A percentile compares a stretch with the other conserved stretches of the same genome.
phyloP scores from a whole-genome alignment of 352 stramenopile genomes.

The Phytophthora podocarpi region DNA sequence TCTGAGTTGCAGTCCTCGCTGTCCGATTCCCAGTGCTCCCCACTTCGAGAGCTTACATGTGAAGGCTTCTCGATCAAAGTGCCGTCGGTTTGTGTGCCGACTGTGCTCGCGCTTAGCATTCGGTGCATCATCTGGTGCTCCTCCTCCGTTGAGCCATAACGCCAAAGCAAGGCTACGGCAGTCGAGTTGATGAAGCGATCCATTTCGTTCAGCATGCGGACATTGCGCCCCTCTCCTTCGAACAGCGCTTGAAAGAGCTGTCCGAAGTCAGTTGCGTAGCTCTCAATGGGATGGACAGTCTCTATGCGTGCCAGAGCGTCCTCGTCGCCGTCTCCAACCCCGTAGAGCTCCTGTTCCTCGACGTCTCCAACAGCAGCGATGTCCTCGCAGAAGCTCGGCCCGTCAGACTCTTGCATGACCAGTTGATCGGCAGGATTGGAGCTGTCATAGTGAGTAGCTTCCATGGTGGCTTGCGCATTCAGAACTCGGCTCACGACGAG shows the following conservation, averaged over 20 bases:
- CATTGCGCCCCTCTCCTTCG: conserved; percentile 43
- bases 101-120: conserved; percentile 52
- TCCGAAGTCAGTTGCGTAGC: conserved; percentile 59
- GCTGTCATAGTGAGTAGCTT: conserved; percentile 30
- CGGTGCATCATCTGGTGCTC: conserved; percentile 57
- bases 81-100: conserved; percentile 44
- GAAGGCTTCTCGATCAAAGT: conserved; percentile 14
- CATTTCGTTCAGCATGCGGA: conserved; percentile 54
- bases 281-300: conserved; percentile 57
- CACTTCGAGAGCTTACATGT: conserved; percentile 12
- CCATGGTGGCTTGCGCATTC: conserved; percentile 31
- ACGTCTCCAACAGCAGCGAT: conserved; percentile 34
- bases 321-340: conserved; percentile 39
- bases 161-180: conserved; percentile 68
- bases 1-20: conserved; percentile 17
- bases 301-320: conserved; percentile 40
- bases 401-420: conserved; percentile 3
- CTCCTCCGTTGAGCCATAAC: conserved; percentile 59
- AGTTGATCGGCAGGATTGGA: conserved; percentile 18
- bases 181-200: conserved; percentile 77
- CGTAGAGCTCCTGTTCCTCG: conserved; percentile 60
- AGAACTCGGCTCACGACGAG: conserved; percentile 45
- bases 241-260: conserved; percentile 56
- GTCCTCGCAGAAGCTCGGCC: conserved; percentile 36
- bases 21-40: conserved; percentile 22